These are phyloP conservation scores for Gypsophila paniculata DNA, from an alignment of 179 eudicot species.

Conservation along the genomic window DNA sequence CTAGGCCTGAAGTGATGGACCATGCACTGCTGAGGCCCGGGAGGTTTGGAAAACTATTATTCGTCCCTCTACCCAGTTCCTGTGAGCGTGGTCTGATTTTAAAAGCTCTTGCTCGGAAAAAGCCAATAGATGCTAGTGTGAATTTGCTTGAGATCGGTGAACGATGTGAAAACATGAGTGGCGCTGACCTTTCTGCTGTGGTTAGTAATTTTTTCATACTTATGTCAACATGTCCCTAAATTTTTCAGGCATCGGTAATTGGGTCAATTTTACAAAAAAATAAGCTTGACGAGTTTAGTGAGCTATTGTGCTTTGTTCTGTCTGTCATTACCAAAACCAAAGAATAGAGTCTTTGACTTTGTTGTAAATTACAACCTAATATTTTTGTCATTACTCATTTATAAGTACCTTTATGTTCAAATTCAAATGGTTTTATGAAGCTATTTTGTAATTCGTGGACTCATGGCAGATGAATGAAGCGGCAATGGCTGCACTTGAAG, in stretches of 20 bases:
- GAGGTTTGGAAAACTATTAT: slow-evolving; percentile 64
- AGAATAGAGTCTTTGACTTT: too few species aligned
- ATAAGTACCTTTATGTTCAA: not conserved
- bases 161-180: slow-evolving; percentile 66
- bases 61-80: slow-evolving; percentile 67
- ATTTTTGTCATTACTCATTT: not conserved
- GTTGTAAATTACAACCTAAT: too few species aligned
- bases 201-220: slow-evolving; percentile 31
- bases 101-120: slow-evolving; percentile 54
- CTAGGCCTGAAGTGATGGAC: slow-evolving; percentile 83
- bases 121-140: slow-evolving; percentile 56
- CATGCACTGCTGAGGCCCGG: slow-evolving; percentile 68
- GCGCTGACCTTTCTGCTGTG: slow-evolving; percentile 84
- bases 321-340: not conserved
- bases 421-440: not conserved
- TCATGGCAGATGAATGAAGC: slow-evolving; percentile 63
- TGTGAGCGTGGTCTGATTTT: slow-evolving; percentile 72
- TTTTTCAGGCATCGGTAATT: not conserved
- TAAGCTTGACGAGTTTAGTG: not conserved
- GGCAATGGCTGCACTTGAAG: slow-evolving; percentile 58
- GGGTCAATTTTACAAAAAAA: not conserved
- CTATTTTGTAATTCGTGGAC: not conserved
- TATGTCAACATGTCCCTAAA: not conserved
- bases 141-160: slow-evolving; percentile 65
- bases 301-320: not conserved